A percentile compares a stretch with the other conserved stretches of the same genome.
Conservation (phyloP, 148 eudicot species). For the Tetragonia tetragonoides region DNA sequence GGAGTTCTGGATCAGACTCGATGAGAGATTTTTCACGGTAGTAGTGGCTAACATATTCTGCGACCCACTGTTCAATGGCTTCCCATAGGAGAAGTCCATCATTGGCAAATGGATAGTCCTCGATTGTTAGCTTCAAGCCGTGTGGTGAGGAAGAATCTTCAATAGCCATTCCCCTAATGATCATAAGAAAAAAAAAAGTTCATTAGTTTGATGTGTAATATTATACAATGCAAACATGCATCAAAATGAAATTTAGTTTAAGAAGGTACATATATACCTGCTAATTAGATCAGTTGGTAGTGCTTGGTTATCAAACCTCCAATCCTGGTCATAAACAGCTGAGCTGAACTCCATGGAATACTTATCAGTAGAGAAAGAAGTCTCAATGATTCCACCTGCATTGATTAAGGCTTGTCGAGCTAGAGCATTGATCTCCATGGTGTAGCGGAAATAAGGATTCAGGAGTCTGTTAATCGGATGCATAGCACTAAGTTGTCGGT, state of each 20-base stretch:
- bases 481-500: conserved; percentile 72
- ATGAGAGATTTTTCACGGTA: conserved; percentile 39
- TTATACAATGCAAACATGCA: too few species aligned
- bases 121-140: conserved; percentile 60
- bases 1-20: conserved; percentile 57
- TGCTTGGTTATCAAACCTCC: conserved; percentile 74
- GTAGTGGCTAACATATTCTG: conserved; percentile 59
- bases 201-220: too few species aligned
- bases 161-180: too few species aligned
- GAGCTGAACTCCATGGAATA: conserved; percentile 71
- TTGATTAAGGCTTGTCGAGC: conserved; percentile 75
- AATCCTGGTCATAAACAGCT: conserved; percentile 52
- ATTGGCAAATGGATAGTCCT: conserved; percentile 75
- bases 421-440: conserved; percentile 89
- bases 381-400: conserved; percentile 63
- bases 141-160: conserved; percentile 64
- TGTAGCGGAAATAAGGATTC: conserved; percentile 79
- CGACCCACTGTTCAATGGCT: conserved; percentile 59
- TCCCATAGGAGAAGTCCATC: conserved; percentile 75
- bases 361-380: conserved; percentile 47
- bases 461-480: conserved; percentile 75
- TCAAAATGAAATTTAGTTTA: background rate
- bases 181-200: too few species aligned
- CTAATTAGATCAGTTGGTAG: conserved; percentile 67
- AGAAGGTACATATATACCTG: conserved; percentile 29